Percentiles rank a stretch among this genome's conserved stretches.
Conservation (phyloP, 2,329 filamentous ascomycete genomes). For the Pseudogymnoascus sp. region DNA sequence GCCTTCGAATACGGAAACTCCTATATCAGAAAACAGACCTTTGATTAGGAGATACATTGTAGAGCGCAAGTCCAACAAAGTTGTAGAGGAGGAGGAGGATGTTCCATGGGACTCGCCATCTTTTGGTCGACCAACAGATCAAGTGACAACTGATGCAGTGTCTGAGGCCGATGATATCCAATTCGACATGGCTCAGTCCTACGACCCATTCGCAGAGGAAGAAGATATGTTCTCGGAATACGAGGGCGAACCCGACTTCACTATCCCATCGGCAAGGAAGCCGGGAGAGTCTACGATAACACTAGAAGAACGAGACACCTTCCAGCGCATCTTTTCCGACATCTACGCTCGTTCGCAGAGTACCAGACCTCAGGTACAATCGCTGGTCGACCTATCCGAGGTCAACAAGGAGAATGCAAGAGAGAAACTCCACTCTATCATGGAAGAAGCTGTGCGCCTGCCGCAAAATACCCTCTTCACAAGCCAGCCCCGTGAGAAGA, state of each 20-base stretch:
- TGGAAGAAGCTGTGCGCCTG: background rate
- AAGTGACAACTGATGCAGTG: background rate
- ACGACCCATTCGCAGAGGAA: slow-evolving; percentile 11
- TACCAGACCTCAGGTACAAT: slow-evolving; percentile 9
- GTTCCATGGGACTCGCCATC: background rate
- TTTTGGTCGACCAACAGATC: background rate
- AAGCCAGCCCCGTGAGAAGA: background rate
- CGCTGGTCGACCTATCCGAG: background rate
- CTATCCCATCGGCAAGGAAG: slow-evolving; percentile 11
- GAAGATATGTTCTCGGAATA: slow-evolving; percentile 46
- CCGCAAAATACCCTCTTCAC: slow-evolving; percentile 4
- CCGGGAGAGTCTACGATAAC: slow-evolving; percentile 45
- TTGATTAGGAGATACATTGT: slow-evolving; percentile 6
- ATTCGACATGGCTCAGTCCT: slow-evolving; percentile 9
- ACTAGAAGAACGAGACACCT: slow-evolving; percentile 39
- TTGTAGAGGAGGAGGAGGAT: background rate
- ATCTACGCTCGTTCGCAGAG: slow-evolving; percentile 37
- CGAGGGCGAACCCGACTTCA: slow-evolving; percentile 27
- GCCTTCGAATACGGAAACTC: background rate
- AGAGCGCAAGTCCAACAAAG: background rate
- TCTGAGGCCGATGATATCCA: background rate
- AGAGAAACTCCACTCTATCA: slow-evolving; percentile 11
- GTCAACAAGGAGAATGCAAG: slow-evolving; percentile 13
- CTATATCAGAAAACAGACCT: background rate
- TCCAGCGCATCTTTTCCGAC: slow-evolving; percentile 48